Evolutionary conservation across 2,329 filamentous ascomycete species (phyloP).

Genomic region (Endoconidiophora laricicola): DNA sequence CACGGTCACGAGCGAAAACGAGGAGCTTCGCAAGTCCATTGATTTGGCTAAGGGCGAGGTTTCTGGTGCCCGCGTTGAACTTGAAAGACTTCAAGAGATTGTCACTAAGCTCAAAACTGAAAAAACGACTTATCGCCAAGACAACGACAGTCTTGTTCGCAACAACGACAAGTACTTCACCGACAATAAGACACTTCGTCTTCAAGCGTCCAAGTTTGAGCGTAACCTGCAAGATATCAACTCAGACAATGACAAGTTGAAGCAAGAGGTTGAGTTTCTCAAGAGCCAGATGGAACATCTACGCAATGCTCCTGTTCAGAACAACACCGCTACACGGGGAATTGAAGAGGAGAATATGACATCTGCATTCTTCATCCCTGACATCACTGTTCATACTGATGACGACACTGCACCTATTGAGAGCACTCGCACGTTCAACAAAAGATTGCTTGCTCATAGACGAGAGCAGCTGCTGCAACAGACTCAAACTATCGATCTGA

Average conservation of each 20-base stretch:
- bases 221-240: conserved; percentile 29
- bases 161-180: conserved; percentile 39
- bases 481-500: conserved; percentile 92
- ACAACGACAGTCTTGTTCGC: conserved; percentile 35
- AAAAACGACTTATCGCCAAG: conserved; percentile 29
- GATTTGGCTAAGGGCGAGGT: conserved; percentile 26
- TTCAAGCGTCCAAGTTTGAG: conserved; percentile 32
- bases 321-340: conserved; percentile 13
- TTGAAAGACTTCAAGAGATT: conserved; percentile 25
- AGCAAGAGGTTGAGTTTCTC: conserved; percentile 30
- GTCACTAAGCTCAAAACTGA: conserved; percentile 26
- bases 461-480: conserved; percentile 49
- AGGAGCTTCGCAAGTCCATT: conserved; percentile 27
- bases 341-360: conserved; percentile 36
- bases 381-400: conserved; percentile 36
- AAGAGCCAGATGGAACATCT: conserved; percentile 29
- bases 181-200: conserved; percentile 32
- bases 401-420: conserved; percentile 22
- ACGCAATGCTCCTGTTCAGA: conserved; percentile 19
- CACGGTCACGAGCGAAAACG: conserved; percentile 26
- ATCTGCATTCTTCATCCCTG: conserved; percentile 40
- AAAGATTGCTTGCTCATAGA: conserved; percentile 16
- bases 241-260: conserved; percentile 29
- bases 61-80: conserved; percentile 24
- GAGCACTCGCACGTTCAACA: conserved; percentile 23